A percentile compares a stretch with the other conserved stretches of the same genome.
phyloP scores from a whole-genome alignment of 2,329 filamentous ascomycete species.

The Cladosporium sp. region DNA sequence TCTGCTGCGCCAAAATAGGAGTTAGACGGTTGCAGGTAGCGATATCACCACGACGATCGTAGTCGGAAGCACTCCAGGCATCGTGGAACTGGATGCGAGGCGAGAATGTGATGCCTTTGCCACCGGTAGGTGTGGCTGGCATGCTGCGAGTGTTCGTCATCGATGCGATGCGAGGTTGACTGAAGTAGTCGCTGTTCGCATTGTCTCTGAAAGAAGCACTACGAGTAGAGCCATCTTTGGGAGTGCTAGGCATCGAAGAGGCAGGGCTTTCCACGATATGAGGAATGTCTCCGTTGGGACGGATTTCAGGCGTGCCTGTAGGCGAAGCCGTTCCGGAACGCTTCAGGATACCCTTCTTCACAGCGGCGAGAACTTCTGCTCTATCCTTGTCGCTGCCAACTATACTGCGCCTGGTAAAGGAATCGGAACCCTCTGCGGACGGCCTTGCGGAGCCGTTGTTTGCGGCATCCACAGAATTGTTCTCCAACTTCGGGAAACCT shows the following conservation, averaged over 20 bases:
- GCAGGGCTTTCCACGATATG: conserved; percentile 71
- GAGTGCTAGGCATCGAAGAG: conserved; percentile 84
- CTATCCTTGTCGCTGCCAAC: conserved; percentile 85
- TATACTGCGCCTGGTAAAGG: conserved; percentile 70
- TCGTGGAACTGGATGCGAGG: conserved; percentile 93
- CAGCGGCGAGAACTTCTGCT: conserved; percentile 83
- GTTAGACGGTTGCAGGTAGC: conserved; percentile 97
- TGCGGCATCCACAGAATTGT: conserved; percentile 68
- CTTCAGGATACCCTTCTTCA: conserved; percentile 94
- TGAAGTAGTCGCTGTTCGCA: conserved; percentile 87
- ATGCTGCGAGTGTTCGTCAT: conserved; percentile 70
- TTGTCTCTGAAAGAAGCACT: conserved; percentile 48
- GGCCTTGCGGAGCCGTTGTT: conserved; percentile 26
- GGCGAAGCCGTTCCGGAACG: conserved; percentile 63
- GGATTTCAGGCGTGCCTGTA: conserved; percentile 64
- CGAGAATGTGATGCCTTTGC: conserved; percentile 70
- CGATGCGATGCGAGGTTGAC: conserved; percentile 59
- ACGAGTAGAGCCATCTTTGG: conserved; percentile 63
- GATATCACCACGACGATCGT: conserved; percentile 92
- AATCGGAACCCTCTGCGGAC: conserved; percentile 55
- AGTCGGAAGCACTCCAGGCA: conserved; percentile 92
- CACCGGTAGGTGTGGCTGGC: conserved; percentile 69
- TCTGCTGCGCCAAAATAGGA: conserved; percentile 95
- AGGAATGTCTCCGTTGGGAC: conserved; percentile 59
- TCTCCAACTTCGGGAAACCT: conserved; percentile 78